Evolutionary conservation across 176 grass and related monocot species (phyloP), one percentile per base, ranked within the genome.

Genomic region (Phoenix roebelenii): DNA sequence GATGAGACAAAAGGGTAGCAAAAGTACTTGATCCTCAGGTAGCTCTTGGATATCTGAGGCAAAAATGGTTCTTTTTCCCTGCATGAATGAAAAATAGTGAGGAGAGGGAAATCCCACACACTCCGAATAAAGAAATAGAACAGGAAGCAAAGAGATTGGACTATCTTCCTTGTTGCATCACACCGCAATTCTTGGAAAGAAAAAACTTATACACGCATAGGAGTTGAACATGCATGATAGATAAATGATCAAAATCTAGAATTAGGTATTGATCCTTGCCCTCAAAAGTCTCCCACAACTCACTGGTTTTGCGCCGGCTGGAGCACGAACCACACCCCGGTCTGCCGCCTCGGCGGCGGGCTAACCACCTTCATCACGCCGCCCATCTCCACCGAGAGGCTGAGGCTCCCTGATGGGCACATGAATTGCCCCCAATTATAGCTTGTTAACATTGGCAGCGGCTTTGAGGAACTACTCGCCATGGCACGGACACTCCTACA

Each of bases 1-100:
- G 29, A 32, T 32, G 29, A 14, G 10, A 44, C 35, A 44, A 12
- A 44, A 44, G 35, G 10, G 35, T 12, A 14, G 35, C 9, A 48
- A 55, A 23, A 69, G 51, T 95, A 97, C 93, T 88, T 97, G 81
- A 97, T 91, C 87, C 93, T 85, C 71, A 97, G 52, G 78, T 97
- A 97, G 81, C 70, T 88, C 76, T 74, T 92, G 63, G 76, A 75
- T 73, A 91, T 91, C 81, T 97, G 84, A 70, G 93, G 93, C 51
- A 97, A 79, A 91, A 91, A 69, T 59, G 81, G 79, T 53, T 83
- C 87, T 71, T 73, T 81, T 60, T 24, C 18, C 73, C 93, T 97
- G 78, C 76, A 88, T 72, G 17, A 44, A 44, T 44, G 35, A 44
- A 44, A 12, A 44, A 9, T 12, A 44, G 10, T 44, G 35, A 44